Percentiles rank a stretch among this genome's conserved stretches.
Evolutionary conservation across 176 grass and related monocot species (phyloP).

Genomic region (Cymbopogon citratus): DNA sequence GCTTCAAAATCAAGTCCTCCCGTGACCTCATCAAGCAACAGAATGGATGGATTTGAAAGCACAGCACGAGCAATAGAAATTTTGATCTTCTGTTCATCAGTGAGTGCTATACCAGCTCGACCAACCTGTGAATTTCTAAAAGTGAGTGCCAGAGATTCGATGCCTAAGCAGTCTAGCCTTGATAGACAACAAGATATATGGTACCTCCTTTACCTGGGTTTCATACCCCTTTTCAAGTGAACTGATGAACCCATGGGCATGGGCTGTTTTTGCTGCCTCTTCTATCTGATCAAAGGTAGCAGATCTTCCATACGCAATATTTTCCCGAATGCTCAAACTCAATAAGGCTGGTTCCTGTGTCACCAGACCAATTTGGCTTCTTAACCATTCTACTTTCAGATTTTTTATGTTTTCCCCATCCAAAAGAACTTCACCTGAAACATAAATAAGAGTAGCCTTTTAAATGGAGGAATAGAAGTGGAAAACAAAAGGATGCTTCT

Average conservation of each 20-base stretch:
- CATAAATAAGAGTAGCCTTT: constrained; percentile 15
- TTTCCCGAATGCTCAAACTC: constrained; percentile 94
- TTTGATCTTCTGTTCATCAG: constrained; percentile 99
- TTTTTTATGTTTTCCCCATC: constrained; percentile 99
- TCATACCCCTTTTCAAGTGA: constrained; percentile 96
- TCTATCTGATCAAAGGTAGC: constrained; percentile 93
- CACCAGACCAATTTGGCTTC: constrained; percentile 99
- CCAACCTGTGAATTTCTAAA: constrained; percentile 68
- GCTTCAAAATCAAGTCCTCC: constrained; percentile 99
- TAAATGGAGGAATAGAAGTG: constrained; percentile 9
- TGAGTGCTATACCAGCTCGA: constrained; percentile 71
- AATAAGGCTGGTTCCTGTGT: constrained; percentile 96
- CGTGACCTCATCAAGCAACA: constrained; percentile 94
- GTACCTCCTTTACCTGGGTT: constrained; percentile 65
- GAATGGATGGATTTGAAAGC: constrained; percentile 93
- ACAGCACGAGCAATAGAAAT: constrained; percentile 96
- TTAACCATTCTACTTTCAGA: constrained; percentile 95
- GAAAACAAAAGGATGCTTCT: constrained; percentile 11
- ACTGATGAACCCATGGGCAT: constrained; percentile 93
- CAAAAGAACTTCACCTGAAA: constrained; percentile 93
- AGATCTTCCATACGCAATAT: constrained; percentile 94
- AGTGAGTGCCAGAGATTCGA: constrained; percentile 8
- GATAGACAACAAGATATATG: neutral
- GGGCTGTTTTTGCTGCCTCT: constrained; percentile 97
- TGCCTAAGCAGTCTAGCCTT: constrained; percentile 17